Base-by-base conservation (phyloP, 2,329 filamentous ascomycete genomes). In the Gnomoniopsis sp. region DNA sequence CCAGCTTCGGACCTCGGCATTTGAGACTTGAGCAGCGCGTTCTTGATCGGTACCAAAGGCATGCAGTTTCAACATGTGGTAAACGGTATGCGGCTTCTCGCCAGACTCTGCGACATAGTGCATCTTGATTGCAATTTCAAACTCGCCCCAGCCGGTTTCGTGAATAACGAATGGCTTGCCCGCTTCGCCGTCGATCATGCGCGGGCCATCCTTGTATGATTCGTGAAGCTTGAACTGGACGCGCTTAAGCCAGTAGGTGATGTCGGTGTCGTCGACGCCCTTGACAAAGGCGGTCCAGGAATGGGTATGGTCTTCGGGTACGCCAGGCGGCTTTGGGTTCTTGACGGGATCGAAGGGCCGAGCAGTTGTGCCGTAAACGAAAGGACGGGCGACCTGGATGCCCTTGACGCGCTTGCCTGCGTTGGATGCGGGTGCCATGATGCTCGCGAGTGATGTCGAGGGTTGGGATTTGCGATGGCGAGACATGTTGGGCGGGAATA, bases 171-270 rank as follows among this genome's bases (percentile, higher is more conserved):
- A 99, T 12, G 92, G 69, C 62, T 83, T 81, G n/a, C 79, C 79
- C 0, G 77, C 75, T 53, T 90, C 84, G 61, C 85, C 84, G 68
- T 96, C 93, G 68, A 95, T 80, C 71, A 89, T 96, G 66, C 95
- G 89, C 22, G 95, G 83, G 58, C 90, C 90, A 73, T 97, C 96
- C 30, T 91, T 88, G 72, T 97, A 98, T 11, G 93, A 97, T 74
- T 98, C 93, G 79, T 97, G 93, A 17, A 99, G 85, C 74, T 98
- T 98, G 78, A 99, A 99, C 72, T 97, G 93, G 1, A 99, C 93
- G 68, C 96, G 93, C 59, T 93, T 91, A 65, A 98, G 82, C 92
- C 95, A 99, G 74, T 96, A 95, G 30, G 90, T 92, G 65, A 98
- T 89, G 70, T 96, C 91, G 61, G 91, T 90, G 72, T 91, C 90